Percentiles rank a stretch among this genome's conserved stretches.
Evolutionary conservation across 2,329 filamentous ascomycete genomes (phyloP).

Genomic region (Fusarium sp.): DNA sequence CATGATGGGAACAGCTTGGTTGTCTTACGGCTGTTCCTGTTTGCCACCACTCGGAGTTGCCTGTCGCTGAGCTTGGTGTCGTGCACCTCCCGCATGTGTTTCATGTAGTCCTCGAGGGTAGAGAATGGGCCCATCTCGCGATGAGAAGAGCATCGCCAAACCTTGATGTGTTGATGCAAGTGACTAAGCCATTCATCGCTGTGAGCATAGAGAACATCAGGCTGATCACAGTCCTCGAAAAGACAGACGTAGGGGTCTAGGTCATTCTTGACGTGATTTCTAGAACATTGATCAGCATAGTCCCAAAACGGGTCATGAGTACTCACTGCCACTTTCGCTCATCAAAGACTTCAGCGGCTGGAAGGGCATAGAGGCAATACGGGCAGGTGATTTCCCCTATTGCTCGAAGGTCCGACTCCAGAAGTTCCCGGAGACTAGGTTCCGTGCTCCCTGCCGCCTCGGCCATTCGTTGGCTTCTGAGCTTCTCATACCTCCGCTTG

Average conservation of each 20-base stretch:
- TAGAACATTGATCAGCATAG: background rate
- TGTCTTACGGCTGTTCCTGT: background rate
- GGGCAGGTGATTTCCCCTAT: slow-evolving; percentile 23
- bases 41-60: slow-evolving; percentile 10
- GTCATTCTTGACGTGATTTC: slow-evolving; percentile 30
- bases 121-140: background rate
- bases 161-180: slow-evolving; percentile 11
- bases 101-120: slow-evolving; percentile 2
- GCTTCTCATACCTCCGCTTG: background rate
- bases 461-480: background rate
- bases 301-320: accelerated
- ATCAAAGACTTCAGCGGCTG: slow-evolving; percentile 4
- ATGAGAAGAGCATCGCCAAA: slow-evolving; percentile 2
- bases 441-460: background rate
- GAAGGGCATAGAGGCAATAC: slow-evolving; percentile 20
- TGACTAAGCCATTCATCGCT: slow-evolving; percentile 20
- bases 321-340: slow-evolving; percentile 30
- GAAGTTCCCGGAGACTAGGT: slow-evolving; percentile 3
- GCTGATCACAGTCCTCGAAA: slow-evolving; percentile 21
- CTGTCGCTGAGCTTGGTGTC: background rate
- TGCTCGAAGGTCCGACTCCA: background rate
- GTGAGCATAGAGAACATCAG: slow-evolving; percentile 13
- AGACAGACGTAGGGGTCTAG: slow-evolving; percentile 36
- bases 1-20: slow-evolving; percentile 2
- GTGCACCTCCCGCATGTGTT: slow-evolving; percentile 11